Evolutionary conservation across 2,329 filamentous ascomycete genomes (phyloP).

Genomic region (Mycosphaerella arachidis): DNA sequence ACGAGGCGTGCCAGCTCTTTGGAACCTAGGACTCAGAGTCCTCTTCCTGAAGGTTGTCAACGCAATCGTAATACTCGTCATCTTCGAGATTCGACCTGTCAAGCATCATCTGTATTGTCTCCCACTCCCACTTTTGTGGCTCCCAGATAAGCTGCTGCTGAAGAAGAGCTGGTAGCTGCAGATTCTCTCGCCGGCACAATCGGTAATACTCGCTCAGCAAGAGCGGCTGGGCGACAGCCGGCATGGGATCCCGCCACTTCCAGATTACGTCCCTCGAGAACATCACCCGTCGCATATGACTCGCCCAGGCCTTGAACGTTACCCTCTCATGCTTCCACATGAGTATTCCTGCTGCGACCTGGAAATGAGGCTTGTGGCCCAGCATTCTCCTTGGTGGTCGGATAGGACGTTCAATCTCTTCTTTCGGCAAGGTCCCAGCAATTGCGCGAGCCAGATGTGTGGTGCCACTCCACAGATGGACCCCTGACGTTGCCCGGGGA

Average conservation of each 20-base stretch:
- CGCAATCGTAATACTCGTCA: conserved; percentile 4
- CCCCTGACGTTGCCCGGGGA: conserved; percentile 28
- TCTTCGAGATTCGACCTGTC: background rate
- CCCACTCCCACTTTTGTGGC: conserved; percentile 9
- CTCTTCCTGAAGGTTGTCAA: background rate
- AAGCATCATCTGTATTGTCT: conserved; percentile 6
- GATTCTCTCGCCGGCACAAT: conserved; percentile 5
- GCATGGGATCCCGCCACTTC: conserved; percentile 23
- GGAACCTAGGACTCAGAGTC: background rate
- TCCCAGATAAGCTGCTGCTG: conserved; percentile 17
- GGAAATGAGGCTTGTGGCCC: conserved; percentile 10
- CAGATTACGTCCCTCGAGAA: conserved; percentile 31
- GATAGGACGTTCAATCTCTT: conserved; percentile 16
- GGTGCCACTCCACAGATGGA: conserved; percentile 28
- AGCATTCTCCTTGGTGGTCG: conserved; percentile 12
- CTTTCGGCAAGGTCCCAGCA: conserved; percentile 11
- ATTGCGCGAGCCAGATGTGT: conserved; percentile 17
- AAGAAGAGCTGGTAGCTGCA: conserved; percentile 14
- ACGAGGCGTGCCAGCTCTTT: no score
- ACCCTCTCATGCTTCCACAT: conserved; percentile 29
- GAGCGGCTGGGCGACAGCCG: conserved; percentile 30
- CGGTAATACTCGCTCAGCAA: conserved; percentile 30
- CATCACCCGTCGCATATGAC: conserved; percentile 28
- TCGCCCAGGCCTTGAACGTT: conserved; percentile 19
- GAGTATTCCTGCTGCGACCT: conserved; percentile 16